phyloP scores from a whole-genome alignment of 2,329 filamentous ascomycete genomes.

The Exophiala aquamarina region DNA sequence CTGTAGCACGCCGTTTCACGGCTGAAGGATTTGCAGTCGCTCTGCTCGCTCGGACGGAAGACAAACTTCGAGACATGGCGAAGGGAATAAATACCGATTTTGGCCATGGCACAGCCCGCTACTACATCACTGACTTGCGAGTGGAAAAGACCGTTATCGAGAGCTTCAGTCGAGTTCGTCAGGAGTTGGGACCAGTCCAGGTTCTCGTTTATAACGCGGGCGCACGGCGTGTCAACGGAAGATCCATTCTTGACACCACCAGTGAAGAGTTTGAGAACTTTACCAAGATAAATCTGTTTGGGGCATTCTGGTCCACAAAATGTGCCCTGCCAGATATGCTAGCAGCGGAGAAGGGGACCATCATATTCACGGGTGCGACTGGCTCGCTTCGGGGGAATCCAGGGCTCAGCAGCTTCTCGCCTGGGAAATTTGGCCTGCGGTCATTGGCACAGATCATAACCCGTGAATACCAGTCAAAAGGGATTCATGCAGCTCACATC shows the following conservation, averaged over 20 bases:
- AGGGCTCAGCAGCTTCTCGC: conserved; percentile 23
- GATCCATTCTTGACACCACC: conserved; percentile 20
- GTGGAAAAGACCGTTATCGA: conserved; percentile 13
- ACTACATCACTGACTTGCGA: conserved; percentile 24
- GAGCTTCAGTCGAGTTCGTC: conserved; percentile 17
- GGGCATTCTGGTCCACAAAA: conserved; percentile 26
- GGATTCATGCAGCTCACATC: conserved; percentile 57
- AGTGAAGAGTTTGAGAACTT: conserved; percentile 25
- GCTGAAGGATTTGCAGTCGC: conserved; percentile 21
- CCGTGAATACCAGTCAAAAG: conserved; percentile 56
- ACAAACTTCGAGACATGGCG: conserved; percentile 22
- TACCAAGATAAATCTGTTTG: conserved; percentile 26
- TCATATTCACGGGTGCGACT: conserved; percentile 24
- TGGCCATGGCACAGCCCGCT: conserved; percentile 15
- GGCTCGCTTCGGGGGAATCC: conserved; percentile 21
- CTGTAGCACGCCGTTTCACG: conserved; percentile 22
- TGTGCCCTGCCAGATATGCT: conserved; percentile 24
- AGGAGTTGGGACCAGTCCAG: conserved; percentile 17
- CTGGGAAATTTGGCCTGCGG: conserved; percentile 46
- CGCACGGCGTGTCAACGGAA: conserved; percentile 23
- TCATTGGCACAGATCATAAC: conserved; percentile 53
- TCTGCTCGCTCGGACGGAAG: conserved; percentile 22
- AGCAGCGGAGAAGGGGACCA: conserved; percentile 19
- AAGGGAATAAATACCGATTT: conserved; percentile 18
- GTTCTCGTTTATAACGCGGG: conserved; percentile 25